These are phyloP conservation scores for Mycena galopus DNA, from an alignment of 768 basidiomycete genomes.

Conservation along the genomic window DNA sequence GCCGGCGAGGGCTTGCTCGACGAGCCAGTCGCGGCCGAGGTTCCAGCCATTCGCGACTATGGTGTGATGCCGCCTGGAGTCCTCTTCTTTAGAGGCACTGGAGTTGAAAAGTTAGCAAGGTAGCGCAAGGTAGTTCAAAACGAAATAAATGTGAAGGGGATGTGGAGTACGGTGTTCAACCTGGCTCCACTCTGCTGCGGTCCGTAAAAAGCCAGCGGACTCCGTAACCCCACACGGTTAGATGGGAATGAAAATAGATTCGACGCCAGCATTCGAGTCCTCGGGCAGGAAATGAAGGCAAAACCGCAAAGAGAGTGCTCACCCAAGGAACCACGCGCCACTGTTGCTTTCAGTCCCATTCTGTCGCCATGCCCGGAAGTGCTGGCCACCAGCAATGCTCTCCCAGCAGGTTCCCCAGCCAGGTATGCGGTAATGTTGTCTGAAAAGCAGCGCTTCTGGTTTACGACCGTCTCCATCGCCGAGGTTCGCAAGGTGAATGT, in stretches of 20 bases:
- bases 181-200: no score
- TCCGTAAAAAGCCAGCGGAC: no score
- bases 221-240: not conserved
- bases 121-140: not conserved
- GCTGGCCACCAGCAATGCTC: slow-evolving; percentile 87
- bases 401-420: slow-evolving; percentile 92
- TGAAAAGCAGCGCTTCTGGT: slow-evolving; percentile 76
- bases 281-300: not conserved
- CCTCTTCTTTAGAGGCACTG: slow-evolving; percentile 83
- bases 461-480: slow-evolving; percentile 86
- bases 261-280: not conserved
- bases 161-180: not conserved
- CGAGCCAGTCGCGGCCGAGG: slow-evolving; percentile 81
- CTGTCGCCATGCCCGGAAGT: slow-evolving; percentile 92
- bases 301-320: slow-evolving; percentile 40
- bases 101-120: not conserved
- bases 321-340: slow-evolving; percentile 91
- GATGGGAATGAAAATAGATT: not conserved
- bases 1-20: slow-evolving; percentile 65
- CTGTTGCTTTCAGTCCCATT: slow-evolving; percentile 80
- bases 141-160: not conserved
- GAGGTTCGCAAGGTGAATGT: slow-evolving; percentile 82
- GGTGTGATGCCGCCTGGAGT: slow-evolving; percentile 75
- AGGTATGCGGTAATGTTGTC: slow-evolving; percentile 83
- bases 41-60: slow-evolving; percentile 88